phyloP scores from a whole-genome alignment of 2,329 filamentous ascomycete species.

The Magnaporthiopsis poae region DNA sequence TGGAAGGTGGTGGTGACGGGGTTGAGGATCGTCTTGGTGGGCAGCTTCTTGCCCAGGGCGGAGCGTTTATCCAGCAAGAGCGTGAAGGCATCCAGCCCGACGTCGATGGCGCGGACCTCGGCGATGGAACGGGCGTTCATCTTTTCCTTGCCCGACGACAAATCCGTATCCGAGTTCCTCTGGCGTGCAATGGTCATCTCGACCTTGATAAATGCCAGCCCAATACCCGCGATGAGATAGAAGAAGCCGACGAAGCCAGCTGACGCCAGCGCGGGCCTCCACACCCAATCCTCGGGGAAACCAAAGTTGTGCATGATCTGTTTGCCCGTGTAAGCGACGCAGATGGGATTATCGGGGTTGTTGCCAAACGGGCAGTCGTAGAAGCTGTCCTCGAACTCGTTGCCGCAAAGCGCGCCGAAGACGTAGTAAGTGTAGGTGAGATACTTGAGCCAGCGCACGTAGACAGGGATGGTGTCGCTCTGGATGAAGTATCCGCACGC shows the following conservation, averaged over 20 bases:
- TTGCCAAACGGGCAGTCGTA: constrained; percentile 61
- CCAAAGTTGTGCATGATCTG: constrained; percentile 62
- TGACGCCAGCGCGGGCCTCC: constrained; percentile 54
- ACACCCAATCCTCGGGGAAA: constrained; percentile 58
- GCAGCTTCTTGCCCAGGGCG: constrained; percentile 38
- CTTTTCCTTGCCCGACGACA: constrained; percentile 62
- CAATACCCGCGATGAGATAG: constrained; percentile 47
- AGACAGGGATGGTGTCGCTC: constrained; percentile 61
- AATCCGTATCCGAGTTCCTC: constrained; percentile 47
- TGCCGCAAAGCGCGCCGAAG: constrained; percentile 60
- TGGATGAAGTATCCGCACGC: constrained; percentile 71
- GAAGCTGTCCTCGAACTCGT: constrained; percentile 63
- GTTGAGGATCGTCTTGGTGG: constrained; percentile 52
- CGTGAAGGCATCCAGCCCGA: constrained; percentile 54
- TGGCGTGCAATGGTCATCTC: constrained; percentile 62
- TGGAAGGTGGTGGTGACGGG: constrained; percentile 58
- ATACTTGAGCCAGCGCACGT: constrained; percentile 66
- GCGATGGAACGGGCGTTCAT: constrained; percentile 44
- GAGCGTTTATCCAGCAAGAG: constrained; percentile 55
- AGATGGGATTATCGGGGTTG: constrained; percentile 53
- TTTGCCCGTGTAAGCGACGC: constrained; percentile 56
- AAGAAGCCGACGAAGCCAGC: constrained; percentile 55
- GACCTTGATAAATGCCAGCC: constrained; percentile 54
- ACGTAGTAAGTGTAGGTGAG: constrained; percentile 58
- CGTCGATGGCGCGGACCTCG: constrained; percentile 50